Conservation (phyloP, 345 rosid genomes). For the Aquilaria malaccensis region DNA sequence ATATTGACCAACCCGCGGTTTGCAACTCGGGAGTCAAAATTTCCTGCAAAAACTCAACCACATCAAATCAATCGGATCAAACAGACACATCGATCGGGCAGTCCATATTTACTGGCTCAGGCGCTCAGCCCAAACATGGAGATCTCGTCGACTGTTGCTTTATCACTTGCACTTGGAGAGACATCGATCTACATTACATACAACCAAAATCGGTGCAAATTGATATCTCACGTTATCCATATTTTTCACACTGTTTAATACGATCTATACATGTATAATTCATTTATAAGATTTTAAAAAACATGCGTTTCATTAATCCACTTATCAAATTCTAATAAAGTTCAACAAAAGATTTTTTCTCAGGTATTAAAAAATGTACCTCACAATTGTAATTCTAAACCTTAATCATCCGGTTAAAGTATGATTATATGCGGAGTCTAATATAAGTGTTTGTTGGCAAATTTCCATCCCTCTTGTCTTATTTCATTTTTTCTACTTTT, state of each 20-base stretch:
- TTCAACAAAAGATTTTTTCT: too few relatives aligned
- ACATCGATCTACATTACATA: background rate
- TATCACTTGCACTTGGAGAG: slow-evolving; percentile 5
- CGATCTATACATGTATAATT: too few relatives aligned
- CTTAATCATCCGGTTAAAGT: too few relatives aligned
- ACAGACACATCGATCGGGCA: slow-evolving; percentile 6
- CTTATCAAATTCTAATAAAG: too few relatives aligned
- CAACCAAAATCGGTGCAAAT: slow-evolving; percentile 16
- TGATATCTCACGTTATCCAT: background rate
- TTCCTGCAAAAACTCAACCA: slow-evolving; percentile 9
- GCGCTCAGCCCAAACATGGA: slow-evolving; percentile 16
- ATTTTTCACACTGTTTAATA: background rate
- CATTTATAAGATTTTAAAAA: too few relatives aligned
- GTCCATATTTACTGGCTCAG: slow-evolving; percentile 23
- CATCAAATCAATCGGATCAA: background rate
- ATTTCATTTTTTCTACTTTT: too few relatives aligned
- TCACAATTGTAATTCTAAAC: too few relatives aligned
- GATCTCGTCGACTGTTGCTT: slow-evolving; percentile 13
- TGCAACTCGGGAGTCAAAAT: background rate
- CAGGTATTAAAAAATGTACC: too few relatives aligned
- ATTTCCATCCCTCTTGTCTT: too few relatives aligned
- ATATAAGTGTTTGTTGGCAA: too few relatives aligned
- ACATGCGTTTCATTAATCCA: too few relatives aligned
- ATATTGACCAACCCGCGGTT: background rate
- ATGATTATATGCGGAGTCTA: too few relatives aligned